Evolutionary conservation across 176 grass and related monocot genomes (phyloP).

Genomic region (Leersia perrieri): DNA sequence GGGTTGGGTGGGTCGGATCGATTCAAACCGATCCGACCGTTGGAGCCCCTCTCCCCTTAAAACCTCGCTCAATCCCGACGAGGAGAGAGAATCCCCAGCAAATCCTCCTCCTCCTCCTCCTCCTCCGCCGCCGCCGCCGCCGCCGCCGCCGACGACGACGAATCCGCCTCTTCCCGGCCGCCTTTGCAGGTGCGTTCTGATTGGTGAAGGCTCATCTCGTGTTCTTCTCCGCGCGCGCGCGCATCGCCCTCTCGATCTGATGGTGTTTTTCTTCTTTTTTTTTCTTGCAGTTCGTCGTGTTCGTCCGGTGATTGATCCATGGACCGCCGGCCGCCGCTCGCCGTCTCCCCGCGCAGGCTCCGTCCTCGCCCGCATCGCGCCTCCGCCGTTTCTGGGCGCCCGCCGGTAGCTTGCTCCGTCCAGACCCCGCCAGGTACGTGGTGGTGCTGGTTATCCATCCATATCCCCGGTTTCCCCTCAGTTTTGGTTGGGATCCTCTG

Average conservation of each 20-base stretch:
- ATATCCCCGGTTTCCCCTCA: not conserved
- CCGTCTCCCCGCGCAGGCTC: constrained; percentile 74
- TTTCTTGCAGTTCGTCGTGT: not conserved
- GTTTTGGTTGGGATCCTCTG: not conserved
- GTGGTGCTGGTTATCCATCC: too few relatives aligned
- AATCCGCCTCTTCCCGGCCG: too few relatives aligned
- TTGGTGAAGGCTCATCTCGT: not conserved
- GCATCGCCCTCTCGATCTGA: not conserved
- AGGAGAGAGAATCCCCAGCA: not conserved
- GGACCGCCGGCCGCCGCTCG: constrained; percentile 60
- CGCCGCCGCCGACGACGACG: not conserved
- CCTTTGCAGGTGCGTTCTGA: too few relatives aligned
- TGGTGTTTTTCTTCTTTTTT: not conserved
- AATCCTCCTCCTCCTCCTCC: not conserved
- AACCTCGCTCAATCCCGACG: not conserved
- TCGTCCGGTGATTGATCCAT: constrained; percentile 17
- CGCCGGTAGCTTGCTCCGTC: constrained; percentile 22
- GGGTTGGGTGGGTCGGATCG: not conserved
- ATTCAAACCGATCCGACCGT: constrained; percentile 40
- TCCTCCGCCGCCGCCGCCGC: not conserved
- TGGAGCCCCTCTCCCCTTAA: constrained; percentile 4
- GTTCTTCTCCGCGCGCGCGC: too few relatives aligned
- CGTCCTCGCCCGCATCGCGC: constrained; percentile 53
- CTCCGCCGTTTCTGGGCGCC: constrained; percentile 4
- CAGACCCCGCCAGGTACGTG: constrained; percentile 46